phyloP scores from a whole-genome alignment of 257 asterid genomes.

The Penstemon barbatus region DNA sequence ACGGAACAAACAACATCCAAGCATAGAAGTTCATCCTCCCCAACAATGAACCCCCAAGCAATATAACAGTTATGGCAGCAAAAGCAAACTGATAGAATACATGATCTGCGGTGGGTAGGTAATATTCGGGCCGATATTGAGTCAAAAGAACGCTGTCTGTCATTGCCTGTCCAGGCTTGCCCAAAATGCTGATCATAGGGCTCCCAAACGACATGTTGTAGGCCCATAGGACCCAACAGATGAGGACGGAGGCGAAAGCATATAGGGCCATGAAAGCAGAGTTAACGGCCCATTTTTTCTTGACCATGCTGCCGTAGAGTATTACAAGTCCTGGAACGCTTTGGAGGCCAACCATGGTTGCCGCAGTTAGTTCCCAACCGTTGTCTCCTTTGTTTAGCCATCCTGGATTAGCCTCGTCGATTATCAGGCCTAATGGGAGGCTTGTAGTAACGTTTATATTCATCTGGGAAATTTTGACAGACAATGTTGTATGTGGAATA shows the following conservation, averaged over 20 bases:
- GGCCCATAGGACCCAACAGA: conserved; percentile 74
- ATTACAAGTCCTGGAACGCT: conserved; percentile 73
- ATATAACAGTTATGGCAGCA: conserved; percentile 71
- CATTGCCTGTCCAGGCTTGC: conserved; percentile 39
- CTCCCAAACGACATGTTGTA: conserved; percentile 61
- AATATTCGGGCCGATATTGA: neutral
- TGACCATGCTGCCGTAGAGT: conserved; percentile 72
- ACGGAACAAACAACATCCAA: conserved; percentile 73
- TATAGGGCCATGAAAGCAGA: conserved; percentile 78
- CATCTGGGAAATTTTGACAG: conserved; percentile 22
- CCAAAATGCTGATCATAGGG: conserved; percentile 26
- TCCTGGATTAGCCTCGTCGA: conserved; percentile 33
- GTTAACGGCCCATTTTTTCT: conserved; percentile 76
- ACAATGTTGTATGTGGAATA: conserved; percentile 5
- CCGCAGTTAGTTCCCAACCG: conserved; percentile 60
- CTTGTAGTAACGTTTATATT: neutral
- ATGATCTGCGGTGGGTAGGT: conserved; percentile 45
- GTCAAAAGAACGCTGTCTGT: conserved; percentile 23
- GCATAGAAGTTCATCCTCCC: conserved; percentile 77
- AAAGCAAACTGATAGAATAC: conserved; percentile 66
- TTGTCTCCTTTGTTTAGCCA: conserved; percentile 74
- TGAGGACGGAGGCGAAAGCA: conserved; percentile 65
- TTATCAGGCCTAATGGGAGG: conserved; percentile 35
- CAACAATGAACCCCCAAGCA: conserved; percentile 61
- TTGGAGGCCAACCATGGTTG: conserved; percentile 74